These are phyloP conservation scores for Candida sonorensis DNA, from an alignment of 805 yeast species.

Conservation along the genomic window DNA sequence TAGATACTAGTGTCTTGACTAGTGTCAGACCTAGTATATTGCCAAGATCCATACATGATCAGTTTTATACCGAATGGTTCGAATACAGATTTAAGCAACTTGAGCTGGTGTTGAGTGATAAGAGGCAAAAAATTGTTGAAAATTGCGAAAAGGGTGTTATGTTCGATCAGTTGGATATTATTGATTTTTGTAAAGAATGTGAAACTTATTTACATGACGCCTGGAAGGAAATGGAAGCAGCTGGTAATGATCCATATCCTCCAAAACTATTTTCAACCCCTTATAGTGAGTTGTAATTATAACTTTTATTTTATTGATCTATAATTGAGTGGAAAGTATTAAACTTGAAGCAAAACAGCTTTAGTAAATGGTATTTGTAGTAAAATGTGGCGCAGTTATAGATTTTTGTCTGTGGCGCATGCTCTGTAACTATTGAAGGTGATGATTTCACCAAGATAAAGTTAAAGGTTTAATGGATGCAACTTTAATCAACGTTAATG, in stretches of 20 bases:
- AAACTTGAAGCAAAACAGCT: no score
- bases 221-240: slow-evolving; percentile 30
- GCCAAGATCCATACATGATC: slow-evolving; percentile 28
- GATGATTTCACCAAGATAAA: no score
- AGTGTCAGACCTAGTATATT: slow-evolving; percentile 30
- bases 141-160: slow-evolving; percentile 14
- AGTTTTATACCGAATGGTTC: slow-evolving; percentile 30
- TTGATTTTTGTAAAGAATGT: slow-evolving; percentile 24
- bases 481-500: no score
- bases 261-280: slow-evolving; percentile 21
- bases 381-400: no score
- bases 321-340: no score
- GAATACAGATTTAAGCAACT: slow-evolving; percentile 26
- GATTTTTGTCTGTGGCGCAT: no score
- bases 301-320: no score
- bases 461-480: no score
- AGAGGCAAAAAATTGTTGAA: slow-evolving; percentile 14
- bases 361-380: no score
- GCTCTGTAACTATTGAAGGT: no score
- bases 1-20: slow-evolving; percentile 29
- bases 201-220: slow-evolving; percentile 23
- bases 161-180: slow-evolving; percentile 24
- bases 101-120: slow-evolving; percentile 19
- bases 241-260: slow-evolving; percentile 25
- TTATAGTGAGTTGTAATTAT: slow-evolving; percentile 12